phyloP scores from a whole-genome alignment of 495 filamentous ascomycete species.

The Elasticomyces elasticus region DNA sequence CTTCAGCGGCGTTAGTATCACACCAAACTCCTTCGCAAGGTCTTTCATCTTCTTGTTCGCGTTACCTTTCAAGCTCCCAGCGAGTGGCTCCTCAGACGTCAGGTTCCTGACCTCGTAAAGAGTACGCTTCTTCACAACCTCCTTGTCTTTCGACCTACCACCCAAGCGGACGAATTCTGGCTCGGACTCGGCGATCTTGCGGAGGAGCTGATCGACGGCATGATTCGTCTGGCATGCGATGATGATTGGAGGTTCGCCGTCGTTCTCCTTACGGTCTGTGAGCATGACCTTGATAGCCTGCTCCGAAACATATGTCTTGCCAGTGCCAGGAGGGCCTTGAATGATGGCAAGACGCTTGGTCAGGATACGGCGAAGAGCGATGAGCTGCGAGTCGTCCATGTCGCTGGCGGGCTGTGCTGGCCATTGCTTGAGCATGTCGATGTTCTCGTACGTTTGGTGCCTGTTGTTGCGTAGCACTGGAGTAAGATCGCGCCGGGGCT shows the following conservation, averaged over 20 bases:
- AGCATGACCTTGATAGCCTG: slow-evolving; percentile 60
- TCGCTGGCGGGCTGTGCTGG: slow-evolving; percentile 38
- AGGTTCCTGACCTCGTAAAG: slow-evolving; percentile 49
- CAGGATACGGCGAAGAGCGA: slow-evolving; percentile 58
- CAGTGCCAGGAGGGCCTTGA: slow-evolving; percentile 87
- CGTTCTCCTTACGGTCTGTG: slow-evolving; percentile 44
- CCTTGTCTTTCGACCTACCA: slow-evolving; percentile 56
- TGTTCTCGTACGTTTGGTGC: slow-evolving; percentile 27
- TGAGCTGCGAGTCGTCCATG: slow-evolving; percentile 61
- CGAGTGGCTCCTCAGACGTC: slow-evolving; percentile 9
- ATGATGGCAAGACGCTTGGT: slow-evolving; percentile 66
- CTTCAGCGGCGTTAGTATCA: slow-evolving; percentile 36
- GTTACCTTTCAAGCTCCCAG: slow-evolving; percentile 27
- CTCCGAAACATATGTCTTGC: slow-evolving; percentile 74
- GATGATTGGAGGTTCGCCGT: slow-evolving; percentile 69
- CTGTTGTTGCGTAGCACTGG: slow-evolving; percentile 25
- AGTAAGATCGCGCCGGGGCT: slow-evolving; percentile 41
- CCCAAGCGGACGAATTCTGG: slow-evolving; percentile 66
- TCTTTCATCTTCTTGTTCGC: slow-evolving; percentile 37
- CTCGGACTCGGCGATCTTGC: slow-evolving; percentile 54
- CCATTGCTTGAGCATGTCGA: slow-evolving; percentile 43
- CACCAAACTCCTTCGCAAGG: slow-evolving; percentile 37
- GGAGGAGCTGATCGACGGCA: slow-evolving; percentile 77
- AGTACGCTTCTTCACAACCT: slow-evolving; percentile 54
- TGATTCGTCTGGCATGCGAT: slow-evolving; percentile 87